Percentiles rank a stretch among this genome's conserved stretches.
These are phyloP conservation scores for Neodidymelliopsis sp. DNA, from an alignment of 2,329 filamentous ascomycete genomes.

Conservation along the genomic window DNA sequence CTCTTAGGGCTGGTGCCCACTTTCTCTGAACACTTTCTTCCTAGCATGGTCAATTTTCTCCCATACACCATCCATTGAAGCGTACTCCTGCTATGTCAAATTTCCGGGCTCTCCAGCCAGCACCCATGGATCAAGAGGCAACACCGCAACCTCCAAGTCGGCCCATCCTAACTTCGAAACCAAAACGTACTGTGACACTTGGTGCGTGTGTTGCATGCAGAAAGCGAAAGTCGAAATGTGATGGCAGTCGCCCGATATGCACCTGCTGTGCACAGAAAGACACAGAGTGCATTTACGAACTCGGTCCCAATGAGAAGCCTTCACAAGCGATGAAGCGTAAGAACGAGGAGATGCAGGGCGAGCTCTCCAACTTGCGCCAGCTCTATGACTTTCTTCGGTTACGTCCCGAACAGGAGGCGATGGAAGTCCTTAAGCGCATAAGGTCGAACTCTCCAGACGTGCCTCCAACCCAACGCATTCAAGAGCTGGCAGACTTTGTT, in stretches of 20 bases:
- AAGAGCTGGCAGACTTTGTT: conserved; percentile 35
- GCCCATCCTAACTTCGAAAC: conserved; percentile 37
- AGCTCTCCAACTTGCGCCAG: conserved; percentile 41
- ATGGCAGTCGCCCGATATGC: conserved; percentile 41
- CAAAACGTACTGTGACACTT: conserved; percentile 46
- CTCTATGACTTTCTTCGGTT: conserved; percentile 42
- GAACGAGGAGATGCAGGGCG: conserved; percentile 47
- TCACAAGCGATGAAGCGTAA: conserved; percentile 47
- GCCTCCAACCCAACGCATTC: conserved; percentile 33
- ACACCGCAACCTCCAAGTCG: conserved; percentile 31
- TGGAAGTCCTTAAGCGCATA: conserved; percentile 39
- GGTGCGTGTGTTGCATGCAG: conserved; percentile 45
- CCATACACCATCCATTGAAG: conserved; percentile 3
- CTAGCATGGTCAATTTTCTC: conserved; percentile 9
- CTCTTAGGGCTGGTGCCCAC: conserved; percentile 2
- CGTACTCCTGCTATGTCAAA: conserved; percentile 31
- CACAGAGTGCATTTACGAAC: conserved; percentile 42
- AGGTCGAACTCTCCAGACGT: conserved; percentile 27
- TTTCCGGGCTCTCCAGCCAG: conserved; percentile 43
- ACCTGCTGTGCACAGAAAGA: conserved; percentile 45
- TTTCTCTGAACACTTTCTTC: conserved; percentile 1
- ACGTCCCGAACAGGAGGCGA: conserved; percentile 40
- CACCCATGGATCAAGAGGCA: conserved; percentile 40
- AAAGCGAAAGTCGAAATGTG: conserved; percentile 46
- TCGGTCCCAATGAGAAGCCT: conserved; percentile 46